Conservation (phyloP, 2,329 filamentous ascomycete species). For the Diaporthe sp. region DNA sequence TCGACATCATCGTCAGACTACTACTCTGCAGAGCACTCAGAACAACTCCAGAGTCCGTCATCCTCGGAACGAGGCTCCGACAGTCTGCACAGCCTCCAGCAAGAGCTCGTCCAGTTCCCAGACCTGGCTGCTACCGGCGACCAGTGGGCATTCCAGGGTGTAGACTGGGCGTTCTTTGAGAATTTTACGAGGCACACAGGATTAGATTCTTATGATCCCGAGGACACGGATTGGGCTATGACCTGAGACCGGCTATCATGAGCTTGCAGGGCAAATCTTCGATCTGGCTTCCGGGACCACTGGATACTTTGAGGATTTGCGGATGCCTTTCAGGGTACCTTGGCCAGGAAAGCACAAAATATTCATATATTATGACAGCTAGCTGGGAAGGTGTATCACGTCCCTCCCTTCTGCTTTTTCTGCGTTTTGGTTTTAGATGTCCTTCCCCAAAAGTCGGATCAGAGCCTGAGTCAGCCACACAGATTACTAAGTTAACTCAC, state of each 20-base stretch:
- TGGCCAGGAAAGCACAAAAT: too few relatives aligned
- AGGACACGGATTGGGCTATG: background rate
- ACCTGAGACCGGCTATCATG: background rate
- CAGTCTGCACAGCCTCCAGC: background rate
- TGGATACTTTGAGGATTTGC: background rate
- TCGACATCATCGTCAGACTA: background rate
- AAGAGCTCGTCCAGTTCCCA: background rate
- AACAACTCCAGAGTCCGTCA: background rate
- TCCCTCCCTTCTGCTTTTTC: too few relatives aligned
- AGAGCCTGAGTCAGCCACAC: too few relatives aligned
- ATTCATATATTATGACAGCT: too few relatives aligned
- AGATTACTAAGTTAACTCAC: too few relatives aligned
- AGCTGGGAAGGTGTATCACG: too few relatives aligned
- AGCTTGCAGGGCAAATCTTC: background rate
- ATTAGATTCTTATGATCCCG: background rate
- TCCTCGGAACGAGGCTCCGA: background rate
- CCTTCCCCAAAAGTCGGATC: too few relatives aligned
- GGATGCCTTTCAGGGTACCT: too few relatives aligned
- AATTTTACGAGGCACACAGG: background rate
- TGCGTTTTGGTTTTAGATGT: too few relatives aligned
- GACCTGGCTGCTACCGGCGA: background rate
- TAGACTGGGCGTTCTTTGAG: background rate
- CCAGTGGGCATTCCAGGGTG: background rate
- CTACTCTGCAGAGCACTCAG: background rate
- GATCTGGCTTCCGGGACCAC: background rate